Conservation (phyloP, 1,284 basidiomycete species). For the Limonomyces culmigenus region DNA sequence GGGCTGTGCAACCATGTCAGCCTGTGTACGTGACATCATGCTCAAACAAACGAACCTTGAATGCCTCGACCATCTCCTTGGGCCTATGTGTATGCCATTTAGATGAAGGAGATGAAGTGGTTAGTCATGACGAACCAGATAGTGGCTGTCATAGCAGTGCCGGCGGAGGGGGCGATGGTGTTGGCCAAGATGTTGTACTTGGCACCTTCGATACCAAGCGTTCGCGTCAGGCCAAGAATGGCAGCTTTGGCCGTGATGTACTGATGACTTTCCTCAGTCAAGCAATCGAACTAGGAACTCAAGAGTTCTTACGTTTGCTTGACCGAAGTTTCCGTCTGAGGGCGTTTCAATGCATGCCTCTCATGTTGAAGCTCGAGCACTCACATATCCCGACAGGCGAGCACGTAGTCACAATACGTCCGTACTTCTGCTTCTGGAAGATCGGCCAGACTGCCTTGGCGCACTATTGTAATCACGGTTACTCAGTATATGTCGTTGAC, state of each 20-base stretch:
- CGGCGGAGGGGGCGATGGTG: slow-evolving; percentile 79
- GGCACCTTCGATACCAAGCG: slow-evolving; percentile 83
- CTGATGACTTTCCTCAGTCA: slow-evolving; percentile 16
- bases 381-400: slow-evolving; percentile 86
- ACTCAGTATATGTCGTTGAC: too few relatives aligned
- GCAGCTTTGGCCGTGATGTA: slow-evolving; percentile 91
- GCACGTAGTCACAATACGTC: slow-evolving; percentile 87
- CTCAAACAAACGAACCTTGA: slow-evolving; percentile 39
- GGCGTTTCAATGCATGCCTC: slow-evolving; percentile 3
- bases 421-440: slow-evolving; percentile 95
- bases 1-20: slow-evolving; percentile 32
- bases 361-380: slow-evolving; percentile 13
- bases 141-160: slow-evolving; percentile 82
- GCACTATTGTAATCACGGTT: too few relatives aligned
- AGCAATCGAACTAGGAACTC: not conserved
- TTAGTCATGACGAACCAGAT: too few relatives aligned
- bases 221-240: slow-evolving; percentile 80
- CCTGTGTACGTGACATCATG: slow-evolving; percentile 2
- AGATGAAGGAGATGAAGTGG: too few relatives aligned
- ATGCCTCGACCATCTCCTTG: slow-evolving; percentile 86
- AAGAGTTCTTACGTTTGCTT: slow-evolving; percentile 47
- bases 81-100: too few relatives aligned
- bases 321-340: slow-evolving; percentile 86
- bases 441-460: slow-evolving; percentile 93
- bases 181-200: slow-evolving; percentile 88